Conservation (phyloP, 2,329 filamentous ascomycete species). For the Colletotrichum kahawae region DNA sequence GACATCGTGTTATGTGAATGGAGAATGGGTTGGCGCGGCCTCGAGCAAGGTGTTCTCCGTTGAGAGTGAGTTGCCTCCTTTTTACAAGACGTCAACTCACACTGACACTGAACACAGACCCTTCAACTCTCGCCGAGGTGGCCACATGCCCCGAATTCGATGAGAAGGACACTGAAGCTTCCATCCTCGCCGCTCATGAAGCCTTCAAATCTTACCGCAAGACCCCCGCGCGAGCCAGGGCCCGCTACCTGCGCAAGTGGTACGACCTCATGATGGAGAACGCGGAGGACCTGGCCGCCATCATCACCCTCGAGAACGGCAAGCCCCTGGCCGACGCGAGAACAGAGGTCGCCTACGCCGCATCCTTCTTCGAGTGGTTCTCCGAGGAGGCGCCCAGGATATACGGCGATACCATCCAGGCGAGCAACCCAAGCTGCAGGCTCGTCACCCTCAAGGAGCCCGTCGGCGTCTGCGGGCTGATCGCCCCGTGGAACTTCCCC, state of each 20-base stretch:
- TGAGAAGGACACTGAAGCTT: conserved; percentile 68
- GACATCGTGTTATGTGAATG: conserved; percentile 74
- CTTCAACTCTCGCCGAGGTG: conserved; percentile 72
- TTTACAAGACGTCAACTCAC: background rate
- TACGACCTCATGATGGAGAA: conserved; percentile 71
- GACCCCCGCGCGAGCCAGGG: conserved; percentile 63
- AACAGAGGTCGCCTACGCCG: conserved; percentile 62
- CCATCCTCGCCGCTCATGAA: conserved; percentile 71
- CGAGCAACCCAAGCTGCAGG: conserved; percentile 64
- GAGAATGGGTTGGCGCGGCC: conserved; percentile 75
- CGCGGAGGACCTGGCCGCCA: conserved; percentile 66
- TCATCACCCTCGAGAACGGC: conserved; percentile 76
- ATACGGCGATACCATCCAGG: conserved; percentile 64
- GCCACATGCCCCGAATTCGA: conserved; percentile 77
- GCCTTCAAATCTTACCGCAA: conserved; percentile 68
- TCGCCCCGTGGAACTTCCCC: conserved; percentile 81
- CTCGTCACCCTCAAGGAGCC: conserved; percentile 70
- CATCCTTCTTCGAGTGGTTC: conserved; percentile 69
- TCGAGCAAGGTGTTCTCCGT: conserved; percentile 79
- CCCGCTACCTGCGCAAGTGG: conserved; percentile 67
- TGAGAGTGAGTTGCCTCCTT: conserved; percentile 46
- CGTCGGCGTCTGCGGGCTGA: conserved; percentile 76
- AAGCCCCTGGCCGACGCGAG: conserved; percentile 68
- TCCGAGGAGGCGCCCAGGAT: conserved; percentile 65
- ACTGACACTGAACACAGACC: conserved; percentile 54